Evolutionary conservation across 83 land plant species (phyloP).

Genomic region (Diphasiastrum complanatum): DNA sequence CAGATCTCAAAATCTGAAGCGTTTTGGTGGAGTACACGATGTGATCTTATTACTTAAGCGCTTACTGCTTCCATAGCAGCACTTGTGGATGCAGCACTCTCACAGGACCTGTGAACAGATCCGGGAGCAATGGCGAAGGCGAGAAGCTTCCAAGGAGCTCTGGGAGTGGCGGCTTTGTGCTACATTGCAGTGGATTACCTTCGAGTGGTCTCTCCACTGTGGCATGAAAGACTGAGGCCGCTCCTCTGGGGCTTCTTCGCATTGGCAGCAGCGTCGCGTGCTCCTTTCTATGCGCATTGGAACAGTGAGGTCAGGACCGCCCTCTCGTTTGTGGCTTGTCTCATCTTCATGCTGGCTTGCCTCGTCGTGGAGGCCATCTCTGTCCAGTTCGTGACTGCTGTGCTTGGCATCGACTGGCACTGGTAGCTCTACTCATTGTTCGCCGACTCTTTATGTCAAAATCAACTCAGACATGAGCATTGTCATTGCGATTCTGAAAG

Average conservation of each 20-base stretch:
- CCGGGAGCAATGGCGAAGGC: neutral
- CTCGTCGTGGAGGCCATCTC: slow-evolving; percentile 53
- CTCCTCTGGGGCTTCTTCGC: slow-evolving; percentile 54
- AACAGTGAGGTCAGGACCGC: slow-evolving; percentile 48
- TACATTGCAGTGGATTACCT: slow-evolving; percentile 61
- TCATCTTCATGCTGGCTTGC: slow-evolving; percentile 57
- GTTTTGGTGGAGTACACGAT: too few species aligned
- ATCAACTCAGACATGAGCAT: neutral
- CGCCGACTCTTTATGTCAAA: neutral
- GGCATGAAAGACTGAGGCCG: slow-evolving; percentile 61
- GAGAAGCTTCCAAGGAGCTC: slow-evolving; percentile 20
- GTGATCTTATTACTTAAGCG: too few species aligned
- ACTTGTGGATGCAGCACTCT: too few species aligned
- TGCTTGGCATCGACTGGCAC: slow-evolving; percentile 83
- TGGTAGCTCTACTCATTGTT: too few species aligned
- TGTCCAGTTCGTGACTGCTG: slow-evolving; percentile 67
- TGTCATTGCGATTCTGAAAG: too few species aligned
- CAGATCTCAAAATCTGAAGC: too few species aligned
- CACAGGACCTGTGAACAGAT: too few species aligned
- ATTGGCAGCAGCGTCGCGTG: slow-evolving; percentile 43
- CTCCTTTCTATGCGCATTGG: slow-evolving; percentile 73
- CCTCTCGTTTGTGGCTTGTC: slow-evolving; percentile 47
- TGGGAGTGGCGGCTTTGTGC: slow-evolving; percentile 52
- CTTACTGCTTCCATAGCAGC: too few species aligned
- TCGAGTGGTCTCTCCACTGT: slow-evolving; percentile 39